Base-by-base conservation (phyloP, 257 asterid species). In the Salvia rosmarinus region DNA sequence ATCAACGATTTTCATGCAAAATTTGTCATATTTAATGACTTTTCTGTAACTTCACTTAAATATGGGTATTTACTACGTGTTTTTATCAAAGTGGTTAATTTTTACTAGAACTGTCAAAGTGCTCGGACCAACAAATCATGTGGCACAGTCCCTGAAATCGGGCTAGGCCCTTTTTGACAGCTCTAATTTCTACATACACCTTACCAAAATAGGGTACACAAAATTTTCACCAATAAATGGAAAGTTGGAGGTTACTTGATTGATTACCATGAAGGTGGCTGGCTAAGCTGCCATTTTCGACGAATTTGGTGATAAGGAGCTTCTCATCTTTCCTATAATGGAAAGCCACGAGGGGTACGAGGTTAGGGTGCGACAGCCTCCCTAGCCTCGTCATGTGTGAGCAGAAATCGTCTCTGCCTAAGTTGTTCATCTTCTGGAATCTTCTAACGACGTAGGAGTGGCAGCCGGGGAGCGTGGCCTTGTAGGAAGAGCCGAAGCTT, bases 401-500 rank as follows among this genome's bases (percentile, higher is more conserved):
- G 43, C 66, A 77, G 56, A 88, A 90, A 10, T 83, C 88, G 4
- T 78, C 86, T 51, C 64, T 86, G 3, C 96, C 83, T 21, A 75
- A 71, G 28, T 67, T 75, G 61, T 58, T 85, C 95, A 86, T 85
- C 42, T 79, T 76, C 32, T 70, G 67, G 71, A 88, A 88, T 58
- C 92, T 79, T 72, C 82, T 80, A 25, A 90, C 96, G 9, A 81
- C 96, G 39, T 86, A 64, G 2, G 73, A 40, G n/a, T 35, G 68
- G 1, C 89, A 89, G 43, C 70, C 67, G 5, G 43, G 23, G 61
- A 90, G 70, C 58, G 76, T 78, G 1, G 95, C 95, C 72, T 83
- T 90, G 71, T 90, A 90, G 44, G 92, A 82, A 17, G 92, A 86
- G 1, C 96, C 96, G 61, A 86, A 83, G 81, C 82, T 83, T 25